Percentiles rank a stretch among this genome's conserved stretches.
Evolutionary conservation across 176 grass and related monocot species (phyloP).

Genomic region (Tillandsia leiboldiana): DNA sequence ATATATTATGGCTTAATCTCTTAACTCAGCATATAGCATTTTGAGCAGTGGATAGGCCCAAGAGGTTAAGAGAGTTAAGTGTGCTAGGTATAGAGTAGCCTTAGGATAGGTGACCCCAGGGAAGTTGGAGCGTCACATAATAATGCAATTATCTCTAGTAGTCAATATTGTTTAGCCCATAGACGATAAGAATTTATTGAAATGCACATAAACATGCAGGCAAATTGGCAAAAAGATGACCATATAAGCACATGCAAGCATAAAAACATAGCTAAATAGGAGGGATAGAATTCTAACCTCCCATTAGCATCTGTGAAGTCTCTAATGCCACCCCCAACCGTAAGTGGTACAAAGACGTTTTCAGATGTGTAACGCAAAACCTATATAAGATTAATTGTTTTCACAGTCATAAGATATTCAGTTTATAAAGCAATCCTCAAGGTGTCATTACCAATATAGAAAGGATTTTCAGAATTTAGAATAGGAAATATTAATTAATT

Average conservation of each 20-base stretch:
- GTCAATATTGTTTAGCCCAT: background rate
- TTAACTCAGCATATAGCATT: no score
- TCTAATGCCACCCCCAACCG: conserved; percentile 97
- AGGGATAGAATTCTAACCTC: conserved; percentile 35
- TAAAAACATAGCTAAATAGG: background rate
- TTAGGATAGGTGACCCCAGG: no score
- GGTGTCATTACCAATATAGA: background rate
- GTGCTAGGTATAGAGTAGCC: no score
- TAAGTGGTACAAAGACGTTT: conserved; percentile 98
- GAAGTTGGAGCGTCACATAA: background rate
- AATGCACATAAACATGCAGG: background rate
- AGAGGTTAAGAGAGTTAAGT: no score
- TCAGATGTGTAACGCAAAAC: conserved; percentile 74
- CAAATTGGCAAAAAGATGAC: background rate
- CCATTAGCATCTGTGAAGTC: conserved; percentile 95
- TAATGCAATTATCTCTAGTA: background rate
- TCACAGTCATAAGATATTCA: no score
- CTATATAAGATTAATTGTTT: conserved; percentile 26
- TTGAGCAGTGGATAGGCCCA: no score
- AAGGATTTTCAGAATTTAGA: background rate
- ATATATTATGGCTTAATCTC: no score
- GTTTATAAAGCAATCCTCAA: background rate
- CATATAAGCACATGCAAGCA: background rate
- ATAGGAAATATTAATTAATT: conserved; percentile 15
- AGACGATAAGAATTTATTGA: background rate